phyloP scores from a whole-genome alignment of 441 rosid genomes.

The Cnidoscolus chayamansa region DNA sequence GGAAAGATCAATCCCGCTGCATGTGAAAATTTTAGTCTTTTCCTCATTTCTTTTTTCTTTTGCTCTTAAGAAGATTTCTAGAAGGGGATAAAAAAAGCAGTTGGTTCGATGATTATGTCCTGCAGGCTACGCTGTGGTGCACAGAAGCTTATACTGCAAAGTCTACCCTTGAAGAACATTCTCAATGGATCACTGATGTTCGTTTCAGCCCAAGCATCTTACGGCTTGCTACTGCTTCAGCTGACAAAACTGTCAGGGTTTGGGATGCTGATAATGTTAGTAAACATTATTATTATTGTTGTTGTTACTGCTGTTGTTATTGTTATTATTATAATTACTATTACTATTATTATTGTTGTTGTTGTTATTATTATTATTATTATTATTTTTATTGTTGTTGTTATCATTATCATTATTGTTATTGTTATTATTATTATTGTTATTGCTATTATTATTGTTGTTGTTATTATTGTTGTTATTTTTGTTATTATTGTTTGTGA shows the following conservation, averaged over 20 bases:
- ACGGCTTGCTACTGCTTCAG: constrained; percentile 61
- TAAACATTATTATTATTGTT: constrained; percentile 8
- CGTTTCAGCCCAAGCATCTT: constrained; percentile 67
- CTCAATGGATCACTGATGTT: constrained; percentile 57
- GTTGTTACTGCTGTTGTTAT: too few relatives aligned
- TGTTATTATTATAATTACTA: too few relatives aligned
- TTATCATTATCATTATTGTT: neutral
- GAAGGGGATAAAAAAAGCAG: neutral
- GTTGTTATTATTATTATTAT: too few relatives aligned
- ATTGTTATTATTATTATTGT: neutral
- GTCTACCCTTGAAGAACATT: constrained; percentile 62
- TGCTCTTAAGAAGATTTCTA: neutral
- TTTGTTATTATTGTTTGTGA: neutral
- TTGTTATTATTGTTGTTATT: neutral
- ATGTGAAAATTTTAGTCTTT: neutral
- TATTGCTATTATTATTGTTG: neutral
- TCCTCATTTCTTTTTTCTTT: neutral
- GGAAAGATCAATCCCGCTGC: neutral
- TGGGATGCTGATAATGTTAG: constrained; percentile 71
- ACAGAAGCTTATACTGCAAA: constrained; percentile 45
- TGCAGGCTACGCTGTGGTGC: constrained; percentile 65
- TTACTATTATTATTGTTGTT: too few relatives aligned
- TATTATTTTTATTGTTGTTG: too few relatives aligned
- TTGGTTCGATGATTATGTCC: constrained; percentile 19
- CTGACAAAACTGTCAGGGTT: constrained; percentile 62